Conservation (phyloP, 169 alveolate species). For the Eimeria acervulina region DNA sequence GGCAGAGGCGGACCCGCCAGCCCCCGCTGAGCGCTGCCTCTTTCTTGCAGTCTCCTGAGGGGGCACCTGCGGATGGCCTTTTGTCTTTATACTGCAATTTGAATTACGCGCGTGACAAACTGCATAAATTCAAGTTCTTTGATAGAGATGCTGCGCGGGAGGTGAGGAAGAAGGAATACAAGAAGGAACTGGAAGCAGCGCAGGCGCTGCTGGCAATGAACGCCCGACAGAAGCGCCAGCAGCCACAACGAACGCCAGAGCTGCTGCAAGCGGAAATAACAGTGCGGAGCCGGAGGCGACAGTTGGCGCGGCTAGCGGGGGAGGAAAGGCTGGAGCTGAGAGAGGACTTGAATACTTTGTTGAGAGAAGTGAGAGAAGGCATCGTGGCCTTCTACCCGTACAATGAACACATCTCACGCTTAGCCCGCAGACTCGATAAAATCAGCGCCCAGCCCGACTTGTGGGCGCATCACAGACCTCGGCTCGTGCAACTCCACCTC, state of each 20-base stretch:
- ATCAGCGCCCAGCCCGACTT: background rate
- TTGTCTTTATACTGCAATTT: constrained; percentile 16
- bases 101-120: constrained; percentile 41
- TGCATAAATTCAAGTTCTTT: constrained; percentile 31
- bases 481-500: constrained; percentile 28
- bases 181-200: constrained; percentile 29
- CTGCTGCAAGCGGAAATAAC: constrained; percentile 10
- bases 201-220: constrained; percentile 38
- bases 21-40: constrained; percentile 50
- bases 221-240: background rate
- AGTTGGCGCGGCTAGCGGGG: constrained; percentile 45
- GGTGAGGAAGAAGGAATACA: background rate
- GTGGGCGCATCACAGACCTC: constrained; percentile 31
- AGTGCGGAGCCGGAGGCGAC: constrained; percentile 28
- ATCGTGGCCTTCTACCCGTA: constrained; percentile 3
- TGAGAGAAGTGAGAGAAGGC: constrained; percentile 14
- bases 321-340: constrained; percentile 53
- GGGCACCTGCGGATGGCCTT: constrained; percentile 15
- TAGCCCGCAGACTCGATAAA: constrained; percentile 27
- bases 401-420: constrained; percentile 30
- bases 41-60: constrained; percentile 38
- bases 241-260: background rate
- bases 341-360: constrained; percentile 15
- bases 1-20: constrained; percentile 32
- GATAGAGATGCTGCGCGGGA: background rate